Evolutionary conservation across 805 yeast species (phyloP).

Genomic region (Spathaspora girioi): DNA sequence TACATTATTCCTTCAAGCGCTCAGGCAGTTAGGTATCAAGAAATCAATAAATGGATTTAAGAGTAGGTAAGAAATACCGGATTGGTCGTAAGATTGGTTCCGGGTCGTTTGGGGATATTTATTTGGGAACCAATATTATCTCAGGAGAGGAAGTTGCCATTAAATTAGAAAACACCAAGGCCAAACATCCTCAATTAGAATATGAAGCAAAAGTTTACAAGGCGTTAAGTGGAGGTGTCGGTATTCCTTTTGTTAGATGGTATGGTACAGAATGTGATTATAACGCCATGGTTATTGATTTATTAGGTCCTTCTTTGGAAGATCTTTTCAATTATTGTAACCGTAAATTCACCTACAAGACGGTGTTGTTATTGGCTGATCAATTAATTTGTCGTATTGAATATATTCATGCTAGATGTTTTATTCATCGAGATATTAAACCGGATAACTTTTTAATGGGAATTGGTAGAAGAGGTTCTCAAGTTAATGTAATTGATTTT

Average conservation of each 20-base stretch:
- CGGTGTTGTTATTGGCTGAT: constrained; percentile 89
- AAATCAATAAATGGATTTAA: constrained; percentile 16
- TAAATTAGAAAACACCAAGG: constrained; percentile 82
- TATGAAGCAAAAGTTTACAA: constrained; percentile 96
- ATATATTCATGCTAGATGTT: constrained; percentile 92
- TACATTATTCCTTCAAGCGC: no score
- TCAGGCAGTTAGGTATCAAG: not conserved
- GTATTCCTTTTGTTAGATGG: constrained; percentile 94
- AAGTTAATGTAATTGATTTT: constrained; percentile 90
- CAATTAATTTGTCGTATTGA: constrained; percentile 93
- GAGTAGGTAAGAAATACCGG: constrained; percentile 84
- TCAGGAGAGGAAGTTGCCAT: constrained; percentile 98
- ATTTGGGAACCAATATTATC: constrained; percentile 86
- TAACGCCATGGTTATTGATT: constrained; percentile 94
- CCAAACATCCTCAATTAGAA: constrained; percentile 95
- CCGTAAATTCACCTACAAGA: constrained; percentile 87
- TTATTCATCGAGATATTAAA: constrained; percentile 79
- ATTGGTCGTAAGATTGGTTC: constrained; percentile 95
- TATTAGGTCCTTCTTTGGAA: constrained; percentile 92
- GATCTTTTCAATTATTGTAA: constrained; percentile 95
- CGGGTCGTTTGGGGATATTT: constrained; percentile 97
- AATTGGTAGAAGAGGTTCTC: constrained; percentile 90
- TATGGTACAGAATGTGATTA: constrained; percentile 95
- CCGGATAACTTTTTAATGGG: constrained; percentile 87
- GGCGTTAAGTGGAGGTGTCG: constrained; percentile 93